Evolutionary conservation across 2,329 filamentous ascomycete genomes (phyloP).

Genomic region (Drechslerella dactyloides): DNA sequence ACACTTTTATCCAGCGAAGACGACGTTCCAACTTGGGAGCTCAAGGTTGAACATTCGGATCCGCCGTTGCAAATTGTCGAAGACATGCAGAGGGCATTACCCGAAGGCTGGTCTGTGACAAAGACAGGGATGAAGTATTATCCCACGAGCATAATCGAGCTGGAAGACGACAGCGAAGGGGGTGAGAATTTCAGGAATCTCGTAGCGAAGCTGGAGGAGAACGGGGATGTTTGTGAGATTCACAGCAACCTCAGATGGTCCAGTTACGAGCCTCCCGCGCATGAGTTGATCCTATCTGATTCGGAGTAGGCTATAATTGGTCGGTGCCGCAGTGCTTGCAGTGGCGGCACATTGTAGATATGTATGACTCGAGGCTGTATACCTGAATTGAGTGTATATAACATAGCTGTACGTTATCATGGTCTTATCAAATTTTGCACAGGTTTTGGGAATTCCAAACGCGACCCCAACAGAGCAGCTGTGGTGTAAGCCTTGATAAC

Average conservation of each 20-base stretch:
- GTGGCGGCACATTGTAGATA: not conserved
- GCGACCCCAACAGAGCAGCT: too few species aligned
- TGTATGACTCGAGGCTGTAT: too few species aligned
- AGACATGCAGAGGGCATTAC: slow-evolving; percentile 44
- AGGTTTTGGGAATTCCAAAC: too few species aligned
- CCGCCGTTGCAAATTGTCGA: slow-evolving; percentile 43
- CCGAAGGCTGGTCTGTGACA: slow-evolving; percentile 45
- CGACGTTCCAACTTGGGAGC: slow-evolving; percentile 37
- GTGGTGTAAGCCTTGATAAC: too few species aligned
- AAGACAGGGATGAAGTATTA: slow-evolving; percentile 48
- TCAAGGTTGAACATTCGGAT: slow-evolving; percentile 38
- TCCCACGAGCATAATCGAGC: slow-evolving; percentile 24
- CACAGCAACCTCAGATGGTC: slow-evolving; percentile 43
- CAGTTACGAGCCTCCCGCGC: slow-evolving; percentile 36
- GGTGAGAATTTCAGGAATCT: slow-evolving; percentile 32
- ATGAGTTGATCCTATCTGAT: slow-evolving; percentile 35
- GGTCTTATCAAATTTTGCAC: too few species aligned
- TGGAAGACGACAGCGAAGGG: slow-evolving; percentile 38
- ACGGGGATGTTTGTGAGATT: slow-evolving; percentile 38
- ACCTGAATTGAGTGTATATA: not conserved
- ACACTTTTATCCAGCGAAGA: slow-evolving; percentile 30
- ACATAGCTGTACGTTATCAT: not conserved
- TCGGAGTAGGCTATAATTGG: not conserved
- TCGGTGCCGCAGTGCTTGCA: not conserved
- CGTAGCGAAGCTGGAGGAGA: slow-evolving; percentile 42